Conservation (phyloP, 2,329 filamentous ascomycete species). For the Tolypocladium endophyticum region DNA sequence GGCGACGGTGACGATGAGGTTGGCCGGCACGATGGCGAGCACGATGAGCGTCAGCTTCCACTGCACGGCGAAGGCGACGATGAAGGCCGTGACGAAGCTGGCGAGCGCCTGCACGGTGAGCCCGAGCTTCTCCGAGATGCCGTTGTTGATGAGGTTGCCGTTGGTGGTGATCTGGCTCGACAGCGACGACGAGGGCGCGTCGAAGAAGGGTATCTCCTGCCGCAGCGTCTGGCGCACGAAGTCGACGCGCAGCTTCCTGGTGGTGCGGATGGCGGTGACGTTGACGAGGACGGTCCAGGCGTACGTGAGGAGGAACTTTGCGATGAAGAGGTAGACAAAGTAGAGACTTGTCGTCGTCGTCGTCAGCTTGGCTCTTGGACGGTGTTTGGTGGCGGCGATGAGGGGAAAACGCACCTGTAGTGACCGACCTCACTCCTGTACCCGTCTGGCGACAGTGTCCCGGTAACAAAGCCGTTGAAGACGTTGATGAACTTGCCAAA, state of each 20-base stretch:
- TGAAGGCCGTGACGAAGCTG: conserved; percentile 27
- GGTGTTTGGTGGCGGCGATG: not conserved
- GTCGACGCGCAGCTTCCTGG: conserved; percentile 24
- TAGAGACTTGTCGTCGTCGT: conserved; percentile 36
- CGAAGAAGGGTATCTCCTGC: conserved; percentile 47
- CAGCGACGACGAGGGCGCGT: conserved; percentile 32
- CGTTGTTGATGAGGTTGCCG: conserved; percentile 32
- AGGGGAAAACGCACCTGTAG: conserved; percentile 23
- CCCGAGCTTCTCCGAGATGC: conserved; percentile 34
- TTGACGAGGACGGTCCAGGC: conserved; percentile 36
- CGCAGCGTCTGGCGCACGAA: conserved; percentile 28
- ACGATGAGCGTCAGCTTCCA: conserved; percentile 34
- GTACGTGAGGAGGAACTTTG: conserved; percentile 42
- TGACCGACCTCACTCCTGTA: conserved; percentile 40
- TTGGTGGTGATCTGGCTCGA: conserved; percentile 37
- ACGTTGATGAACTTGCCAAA: conserved; percentile 44
- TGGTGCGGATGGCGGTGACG: conserved; percentile 25
- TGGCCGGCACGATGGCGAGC: conserved; percentile 33
- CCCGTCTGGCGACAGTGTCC: conserved; percentile 26
- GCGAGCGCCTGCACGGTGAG: conserved; percentile 28
- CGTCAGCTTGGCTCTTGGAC: not conserved
- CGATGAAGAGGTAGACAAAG: conserved; percentile 48
- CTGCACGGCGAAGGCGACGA: conserved; percentile 28
- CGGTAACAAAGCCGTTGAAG: conserved; percentile 45
- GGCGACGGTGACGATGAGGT: conserved; percentile 26